Evolutionary conservation across 2,329 filamentous ascomycete genomes (phyloP).

Genomic region (Trichoderma polysporum): DNA sequence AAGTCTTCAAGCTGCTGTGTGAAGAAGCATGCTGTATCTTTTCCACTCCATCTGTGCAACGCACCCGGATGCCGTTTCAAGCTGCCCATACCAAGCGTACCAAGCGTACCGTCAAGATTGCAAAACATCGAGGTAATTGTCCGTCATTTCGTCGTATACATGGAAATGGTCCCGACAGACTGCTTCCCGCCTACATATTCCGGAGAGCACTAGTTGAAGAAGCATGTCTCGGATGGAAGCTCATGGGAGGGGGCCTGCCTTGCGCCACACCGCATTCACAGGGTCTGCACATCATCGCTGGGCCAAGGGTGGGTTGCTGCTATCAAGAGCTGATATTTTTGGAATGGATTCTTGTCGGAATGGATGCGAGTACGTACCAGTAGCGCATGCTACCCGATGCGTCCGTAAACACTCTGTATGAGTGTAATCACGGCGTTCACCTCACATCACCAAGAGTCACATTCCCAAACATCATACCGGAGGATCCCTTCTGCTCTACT

Average conservation of each 20-base stretch:
- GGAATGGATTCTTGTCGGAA: slow-evolving; percentile 3
- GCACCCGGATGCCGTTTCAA: background rate
- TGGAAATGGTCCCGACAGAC: background rate
- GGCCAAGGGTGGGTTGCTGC: slow-evolving; percentile 20
- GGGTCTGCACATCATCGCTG: slow-evolving; percentile 32
- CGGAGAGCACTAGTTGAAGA: slow-evolving; percentile 9
- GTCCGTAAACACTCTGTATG: background rate
- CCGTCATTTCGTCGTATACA: background rate
- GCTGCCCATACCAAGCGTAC: background rate
- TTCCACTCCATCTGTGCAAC: background rate
- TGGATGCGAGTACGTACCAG: background rate
- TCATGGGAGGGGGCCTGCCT: slow-evolving; percentile 17
- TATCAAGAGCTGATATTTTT: slow-evolving; percentile 9
- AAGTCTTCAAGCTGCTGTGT: slow-evolving; percentile 9
- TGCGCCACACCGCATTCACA: slow-evolving; percentile 30
- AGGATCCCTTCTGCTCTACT: background rate
- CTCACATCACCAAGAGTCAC: background rate
- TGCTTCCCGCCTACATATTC: background rate
- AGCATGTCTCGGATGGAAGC: slow-evolving; percentile 23
- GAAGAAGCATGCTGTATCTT: background rate
- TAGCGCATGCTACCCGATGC: background rate
- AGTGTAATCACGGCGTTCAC: background rate
- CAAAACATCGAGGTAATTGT: background rate
- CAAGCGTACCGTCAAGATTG: background rate
- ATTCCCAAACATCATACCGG: background rate